Evolutionary conservation across 179 eudicot genomes (phyloP).

Genomic region (Drosera spatulata): DNA sequence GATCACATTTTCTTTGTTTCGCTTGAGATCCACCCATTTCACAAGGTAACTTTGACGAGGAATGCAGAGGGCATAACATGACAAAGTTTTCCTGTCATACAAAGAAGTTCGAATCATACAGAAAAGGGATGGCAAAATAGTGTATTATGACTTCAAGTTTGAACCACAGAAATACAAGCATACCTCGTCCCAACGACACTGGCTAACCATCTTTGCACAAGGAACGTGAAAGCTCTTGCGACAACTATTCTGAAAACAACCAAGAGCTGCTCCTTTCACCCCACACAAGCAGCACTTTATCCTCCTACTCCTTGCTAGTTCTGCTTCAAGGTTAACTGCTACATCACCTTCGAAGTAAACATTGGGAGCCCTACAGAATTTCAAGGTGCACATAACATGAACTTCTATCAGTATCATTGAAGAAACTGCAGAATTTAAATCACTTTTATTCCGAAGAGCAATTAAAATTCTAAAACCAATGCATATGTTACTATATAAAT

Average conservation of each 20-base stretch:
- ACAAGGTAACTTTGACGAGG: slow-evolving; percentile 56
- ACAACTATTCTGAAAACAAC: slow-evolving; percentile 84
- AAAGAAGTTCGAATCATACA: slow-evolving; percentile 8
- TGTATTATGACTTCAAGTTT: neutral
- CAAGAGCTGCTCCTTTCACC: slow-evolving; percentile 89
- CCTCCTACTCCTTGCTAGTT: slow-evolving; percentile 72
- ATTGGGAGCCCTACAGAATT: slow-evolving; percentile 82
- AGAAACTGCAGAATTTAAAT: no score
- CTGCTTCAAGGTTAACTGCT: slow-evolving; percentile 78
- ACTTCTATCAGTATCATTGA: no score
- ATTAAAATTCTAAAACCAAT: no score
- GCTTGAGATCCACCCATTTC: slow-evolving; percentile 31
- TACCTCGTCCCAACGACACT: slow-evolving; percentile 94
- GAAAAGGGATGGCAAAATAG: neutral
- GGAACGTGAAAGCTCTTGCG: slow-evolving; percentile 90
- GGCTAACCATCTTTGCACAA: slow-evolving; percentile 61
- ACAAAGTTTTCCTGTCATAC: slow-evolving; percentile 73
- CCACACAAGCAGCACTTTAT: slow-evolving; percentile 84
- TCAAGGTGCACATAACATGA: neutral
- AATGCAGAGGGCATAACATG: slow-evolving; percentile 84
- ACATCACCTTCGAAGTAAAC: slow-evolving; percentile 75
- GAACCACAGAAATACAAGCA: slow-evolving; percentile 12
- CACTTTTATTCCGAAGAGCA: no score
- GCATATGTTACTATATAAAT: no score
- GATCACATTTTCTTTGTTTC: slow-evolving; percentile 25